Evolutionary conservation across 257 asterid species (phyloP).

Genomic region (Haberlea rhodopensis): DNA sequence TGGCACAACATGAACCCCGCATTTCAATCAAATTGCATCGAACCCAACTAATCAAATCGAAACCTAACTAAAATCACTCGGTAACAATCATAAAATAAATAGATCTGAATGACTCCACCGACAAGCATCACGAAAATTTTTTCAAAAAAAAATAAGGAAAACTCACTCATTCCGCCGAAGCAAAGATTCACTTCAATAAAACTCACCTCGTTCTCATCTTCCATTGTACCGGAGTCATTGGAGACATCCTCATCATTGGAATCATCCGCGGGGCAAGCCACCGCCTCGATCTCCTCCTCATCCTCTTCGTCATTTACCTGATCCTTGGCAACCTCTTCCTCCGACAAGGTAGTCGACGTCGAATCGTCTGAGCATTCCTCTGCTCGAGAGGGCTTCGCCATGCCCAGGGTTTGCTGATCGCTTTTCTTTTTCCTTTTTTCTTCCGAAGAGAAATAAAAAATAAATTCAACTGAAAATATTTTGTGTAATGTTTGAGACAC

Average conservation of each 20-base stretch:
- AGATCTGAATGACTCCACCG: background rate
- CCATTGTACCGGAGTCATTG: constrained; percentile 36
- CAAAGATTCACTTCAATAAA: background rate
- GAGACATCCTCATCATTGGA: constrained; percentile 55
- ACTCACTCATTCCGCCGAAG: background rate
- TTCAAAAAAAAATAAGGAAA: background rate
- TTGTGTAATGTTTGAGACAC: background rate
- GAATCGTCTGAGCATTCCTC: constrained; percentile 50
- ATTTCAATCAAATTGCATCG: background rate
- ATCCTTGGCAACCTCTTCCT: constrained; percentile 61
- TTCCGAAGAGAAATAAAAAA: background rate
- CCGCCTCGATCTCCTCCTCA: constrained; percentile 93
- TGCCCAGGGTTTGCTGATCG: constrained; percentile 36
- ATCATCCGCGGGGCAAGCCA: constrained; percentile 75
- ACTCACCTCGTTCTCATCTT: constrained; percentile 67
- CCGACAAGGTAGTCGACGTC: constrained; percentile 52
- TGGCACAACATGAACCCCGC: background rate
- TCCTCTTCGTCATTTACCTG: constrained; percentile 67
- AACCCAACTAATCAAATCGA: background rate
- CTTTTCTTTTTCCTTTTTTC: background rate
- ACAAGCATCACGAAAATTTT: background rate
- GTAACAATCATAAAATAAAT: background rate
- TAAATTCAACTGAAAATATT: background rate
- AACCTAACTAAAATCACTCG: background rate
- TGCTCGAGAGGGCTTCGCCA: constrained; percentile 57